These are phyloP conservation scores for Penium margaritaceum DNA, from an alignment of 139 green algal species.

Conservation along the genomic window DNA sequence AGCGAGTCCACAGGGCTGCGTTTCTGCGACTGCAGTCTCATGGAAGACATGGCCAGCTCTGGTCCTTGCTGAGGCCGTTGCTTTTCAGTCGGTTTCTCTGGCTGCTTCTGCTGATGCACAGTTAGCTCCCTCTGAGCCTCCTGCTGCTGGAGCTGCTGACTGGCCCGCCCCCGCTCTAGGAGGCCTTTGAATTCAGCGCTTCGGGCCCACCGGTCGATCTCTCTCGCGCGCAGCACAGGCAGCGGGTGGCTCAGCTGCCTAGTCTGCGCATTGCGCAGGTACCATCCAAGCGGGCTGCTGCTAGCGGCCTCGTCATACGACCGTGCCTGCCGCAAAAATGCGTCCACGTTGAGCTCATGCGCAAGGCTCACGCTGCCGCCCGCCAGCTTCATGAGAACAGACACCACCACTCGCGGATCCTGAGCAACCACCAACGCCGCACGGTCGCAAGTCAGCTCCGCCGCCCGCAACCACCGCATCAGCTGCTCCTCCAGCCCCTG, in stretches of 20 bases:
- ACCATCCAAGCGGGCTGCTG: conserved; percentile 39
- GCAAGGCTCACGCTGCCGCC: conserved; percentile 79
- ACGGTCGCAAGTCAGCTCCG: conserved; percentile 91
- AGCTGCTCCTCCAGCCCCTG: conserved; percentile 45
- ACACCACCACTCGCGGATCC: conserved; percentile 63
- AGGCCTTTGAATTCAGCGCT: conserved; percentile 32
- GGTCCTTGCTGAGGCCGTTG: no score
- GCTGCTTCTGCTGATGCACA: no score
- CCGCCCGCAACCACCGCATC: conserved; percentile 59
- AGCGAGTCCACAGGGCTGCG: no score
- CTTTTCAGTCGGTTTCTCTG: no score
- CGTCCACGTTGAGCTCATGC: conserved; percentile 83
- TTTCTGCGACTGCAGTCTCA: no score
- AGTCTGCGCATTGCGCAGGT: conserved; percentile 44
- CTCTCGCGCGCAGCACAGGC: conserved; percentile 45
- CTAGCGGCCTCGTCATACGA: conserved; percentile 48
- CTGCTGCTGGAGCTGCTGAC: no score
- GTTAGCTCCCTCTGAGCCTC: no score
- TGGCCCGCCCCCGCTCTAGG: conserved; percentile 12
- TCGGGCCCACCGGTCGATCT: conserved; percentile 47
- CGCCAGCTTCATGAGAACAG: conserved; percentile 84
- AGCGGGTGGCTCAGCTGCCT: conserved; percentile 48
- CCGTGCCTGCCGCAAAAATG: conserved; percentile 75
- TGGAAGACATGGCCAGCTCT: no score
- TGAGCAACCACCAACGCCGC: conserved; percentile 83